phyloP scores from a whole-genome alignment of 1,284 basidiomycete species.

The Pterula multifida region DNA sequence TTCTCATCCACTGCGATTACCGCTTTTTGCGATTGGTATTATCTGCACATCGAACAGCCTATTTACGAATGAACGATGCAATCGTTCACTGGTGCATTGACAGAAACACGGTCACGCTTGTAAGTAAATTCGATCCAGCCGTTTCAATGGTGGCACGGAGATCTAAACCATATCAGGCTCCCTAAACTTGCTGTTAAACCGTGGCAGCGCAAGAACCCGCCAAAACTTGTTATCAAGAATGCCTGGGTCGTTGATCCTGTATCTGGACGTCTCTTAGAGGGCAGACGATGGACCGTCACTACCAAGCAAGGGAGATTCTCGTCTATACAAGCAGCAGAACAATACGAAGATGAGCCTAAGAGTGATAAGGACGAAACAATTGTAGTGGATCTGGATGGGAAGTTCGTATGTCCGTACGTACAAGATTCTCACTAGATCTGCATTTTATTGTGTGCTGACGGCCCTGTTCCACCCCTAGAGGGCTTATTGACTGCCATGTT shows the following conservation, averaged over 20 bases:
- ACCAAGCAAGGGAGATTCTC: conserved; percentile 20
- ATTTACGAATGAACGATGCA: too few species aligned
- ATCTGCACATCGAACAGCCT: too few species aligned
- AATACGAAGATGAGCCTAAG: conserved; percentile 6
- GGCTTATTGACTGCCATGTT: conserved; percentile 30
- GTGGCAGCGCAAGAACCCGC: conserved; percentile 18
- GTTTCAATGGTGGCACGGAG: background rate
- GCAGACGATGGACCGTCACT: conserved; percentile 18
- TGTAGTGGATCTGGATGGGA: conserved; percentile 22
- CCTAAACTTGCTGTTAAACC: conserved; percentile 26
- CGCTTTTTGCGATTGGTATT: too few species aligned
- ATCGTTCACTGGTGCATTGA: conserved; percentile 13
- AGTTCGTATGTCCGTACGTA: conserved; percentile 27
- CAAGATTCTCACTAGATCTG: background rate
- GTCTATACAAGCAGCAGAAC: conserved; percentile 13
- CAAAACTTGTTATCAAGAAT: conserved; percentile 19
- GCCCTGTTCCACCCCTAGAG: conserved; percentile 11
- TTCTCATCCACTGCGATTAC: too few species aligned
- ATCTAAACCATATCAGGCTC: conserved; percentile 13
- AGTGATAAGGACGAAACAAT: conserved; percentile 11
- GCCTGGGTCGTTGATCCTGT: conserved; percentile 22
- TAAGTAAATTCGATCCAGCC: conserved; percentile 4
- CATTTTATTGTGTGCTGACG: background rate
- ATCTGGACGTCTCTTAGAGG: conserved; percentile 14
- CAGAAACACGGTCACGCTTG: conserved; percentile 14